Conservation (phyloP, 805 yeast genomes). For the Metschnikowia amazonensis region DNA sequence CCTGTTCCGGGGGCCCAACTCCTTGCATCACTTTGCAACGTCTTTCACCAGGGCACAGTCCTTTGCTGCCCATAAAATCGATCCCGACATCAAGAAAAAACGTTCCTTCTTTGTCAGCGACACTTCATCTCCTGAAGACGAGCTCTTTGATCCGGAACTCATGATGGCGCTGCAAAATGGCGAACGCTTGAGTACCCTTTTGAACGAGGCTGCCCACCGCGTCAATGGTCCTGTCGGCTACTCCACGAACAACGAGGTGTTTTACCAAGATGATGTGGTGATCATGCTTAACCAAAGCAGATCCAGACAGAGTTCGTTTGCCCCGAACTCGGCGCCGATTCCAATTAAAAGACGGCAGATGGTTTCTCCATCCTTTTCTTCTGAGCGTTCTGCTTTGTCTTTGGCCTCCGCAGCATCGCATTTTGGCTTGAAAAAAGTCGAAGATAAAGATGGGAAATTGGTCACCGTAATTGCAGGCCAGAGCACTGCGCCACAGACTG, state of each 20-base stretch:
- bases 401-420: constrained; percentile 44
- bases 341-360: constrained; percentile 30
- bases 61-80: constrained; percentile 46
- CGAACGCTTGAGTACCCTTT: constrained; percentile 56
- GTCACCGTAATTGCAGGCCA: constrained; percentile 75
- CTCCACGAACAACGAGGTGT: constrained; percentile 30
- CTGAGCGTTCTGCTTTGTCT: constrained; percentile 36
- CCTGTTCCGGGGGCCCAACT: constrained; percentile 62
- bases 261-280: constrained; percentile 37
- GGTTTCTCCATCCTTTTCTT: constrained; percentile 43
- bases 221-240: constrained; percentile 7
- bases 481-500: constrained; percentile 70
- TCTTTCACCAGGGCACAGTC: constrained; percentile 73
- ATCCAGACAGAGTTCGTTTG: constrained; percentile 28
- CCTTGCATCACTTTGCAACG: constrained; percentile 73
- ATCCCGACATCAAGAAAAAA: constrained; percentile 51
- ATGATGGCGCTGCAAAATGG: constrained; percentile 65
- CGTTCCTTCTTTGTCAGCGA: constrained; percentile 53
- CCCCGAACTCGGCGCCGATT: constrained; percentile 10
- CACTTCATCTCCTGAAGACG: constrained; percentile 45
- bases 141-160: constrained; percentile 63
- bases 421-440: constrained; percentile 57
- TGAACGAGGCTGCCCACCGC: constrained; percentile 16
- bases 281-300: constrained; percentile 23
- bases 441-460: constrained; percentile 64